phyloP scores from a whole-genome alignment of 2,329 filamentous ascomycete genomes.

The Zymoseptoria tritici region DNA sequence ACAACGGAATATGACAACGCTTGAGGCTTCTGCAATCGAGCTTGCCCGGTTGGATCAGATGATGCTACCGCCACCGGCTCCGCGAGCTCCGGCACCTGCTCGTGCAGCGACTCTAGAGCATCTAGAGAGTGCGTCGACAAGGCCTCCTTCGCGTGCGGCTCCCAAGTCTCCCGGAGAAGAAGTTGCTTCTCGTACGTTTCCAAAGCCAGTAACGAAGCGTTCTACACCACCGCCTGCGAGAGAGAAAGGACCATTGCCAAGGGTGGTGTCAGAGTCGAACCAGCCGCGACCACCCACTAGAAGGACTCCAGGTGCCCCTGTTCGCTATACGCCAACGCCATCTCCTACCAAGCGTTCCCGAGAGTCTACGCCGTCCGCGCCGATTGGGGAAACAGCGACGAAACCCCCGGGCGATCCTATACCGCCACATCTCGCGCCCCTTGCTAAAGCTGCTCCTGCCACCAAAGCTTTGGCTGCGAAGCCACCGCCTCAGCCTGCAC shows the following conservation, averaged over 20 bases:
- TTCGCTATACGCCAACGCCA: constrained; percentile 22
- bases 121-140: background rate
- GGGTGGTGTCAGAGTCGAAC: constrained; percentile 15
- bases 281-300: constrained; percentile 2
- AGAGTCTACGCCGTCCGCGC: constrained; percentile 6
- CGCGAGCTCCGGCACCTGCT: background rate
- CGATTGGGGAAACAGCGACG: background rate
- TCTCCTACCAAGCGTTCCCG: constrained; percentile 16
- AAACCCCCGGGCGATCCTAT: background rate
- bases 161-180: background rate
- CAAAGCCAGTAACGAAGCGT: background rate
- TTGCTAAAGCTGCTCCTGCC: background rate
- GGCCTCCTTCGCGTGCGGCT: background rate
- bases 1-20: background rate
- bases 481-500: background rate
- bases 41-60: constrained; percentile 13
- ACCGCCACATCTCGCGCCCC: background rate
- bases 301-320: constrained; percentile 23
- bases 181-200: background rate
- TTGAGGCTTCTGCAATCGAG: constrained; percentile 10
- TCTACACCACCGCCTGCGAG: background rate
- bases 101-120: background rate
- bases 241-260: constrained; percentile 10
- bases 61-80: constrained; percentile 15
- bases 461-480: background rate